Evolutionary conservation across 768 basidiomycete species (phyloP), one percentile per base, ranked within the genome.

Genomic region (Leccinum variicolor): DNA sequence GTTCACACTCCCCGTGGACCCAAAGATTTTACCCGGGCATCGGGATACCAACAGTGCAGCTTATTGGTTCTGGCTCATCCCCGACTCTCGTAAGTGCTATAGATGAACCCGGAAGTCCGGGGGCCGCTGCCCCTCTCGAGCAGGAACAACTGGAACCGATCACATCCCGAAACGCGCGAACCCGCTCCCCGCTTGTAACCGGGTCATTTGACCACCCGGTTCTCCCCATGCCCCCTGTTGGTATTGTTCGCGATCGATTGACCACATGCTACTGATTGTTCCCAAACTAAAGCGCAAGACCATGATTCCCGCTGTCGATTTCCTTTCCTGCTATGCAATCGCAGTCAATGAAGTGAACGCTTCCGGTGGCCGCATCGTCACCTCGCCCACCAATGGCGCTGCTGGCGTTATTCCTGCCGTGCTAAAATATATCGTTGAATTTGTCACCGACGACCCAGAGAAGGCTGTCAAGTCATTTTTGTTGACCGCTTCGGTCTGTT

Each of bases 291-390:
- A 93, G 90, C 82, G 89, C 59, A 89, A 83, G 71, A 91, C 91
- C 9, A 86, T 88, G 64, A 94, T 97, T 52, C 94, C 94, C 0
- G 94, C 92, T 1, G 85, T 98, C 74, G 94, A 98, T 67, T 95
- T 94, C 67, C 76, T 98, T 58, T 90, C 89, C 1, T 92, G 92
- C 59, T 98, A 97, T 72, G 95, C 94, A 3, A 95, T 94, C 54
- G 92, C 92, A 17, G 93, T 94, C 13, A 96, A 96, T 66, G 95
- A 97, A 70, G 94, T 96, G 13, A 97, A 96, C 66, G 94, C 94
- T 4, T 81, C 84, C 29, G 94, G 95, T 0, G 95, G 95, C 0
- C 81, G 95, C 31, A 96, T 98, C 53, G 95, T 98, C 48, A 98
- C 95, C 2, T 90, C 91, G 6, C 95, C 92, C 3, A 95, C 94